Percentiles rank a stretch among this genome's conserved stretches.
Evolutionary conservation across 208 protist species (phyloP).

Genomic region (Wallacemonas sp.): DNA sequence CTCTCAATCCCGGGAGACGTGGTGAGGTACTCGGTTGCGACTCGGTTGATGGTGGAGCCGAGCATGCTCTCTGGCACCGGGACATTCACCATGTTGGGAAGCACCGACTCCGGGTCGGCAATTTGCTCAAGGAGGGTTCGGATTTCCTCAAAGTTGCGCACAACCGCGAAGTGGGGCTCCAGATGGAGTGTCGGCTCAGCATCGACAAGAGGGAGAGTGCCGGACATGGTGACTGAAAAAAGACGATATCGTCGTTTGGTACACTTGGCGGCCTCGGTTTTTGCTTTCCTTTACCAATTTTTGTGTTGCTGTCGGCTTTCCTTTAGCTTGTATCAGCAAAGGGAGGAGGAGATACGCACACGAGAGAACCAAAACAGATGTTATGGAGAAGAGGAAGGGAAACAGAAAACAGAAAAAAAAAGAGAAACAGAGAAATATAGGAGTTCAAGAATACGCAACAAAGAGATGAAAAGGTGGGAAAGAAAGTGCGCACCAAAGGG

Average conservation of each 20-base stretch:
- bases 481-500: not conserved
- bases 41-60: not conserved
- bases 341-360: not conserved
- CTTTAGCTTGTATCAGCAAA: not conserved
- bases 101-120: not conserved
- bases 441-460: not conserved
- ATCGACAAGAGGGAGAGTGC: not conserved
- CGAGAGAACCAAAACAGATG: not conserved
- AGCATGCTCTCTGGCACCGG: not conserved
- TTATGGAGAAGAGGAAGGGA: not conserved
- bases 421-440: not conserved
- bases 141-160: slow-evolving; percentile 28
- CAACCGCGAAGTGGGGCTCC: slow-evolving; percentile 27
- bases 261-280: too few species aligned
- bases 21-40: not conserved
- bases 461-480: slow-evolving; percentile 11
- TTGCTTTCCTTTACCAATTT: not conserved
- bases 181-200: slow-evolving; percentile 15
- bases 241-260: too few species aligned
- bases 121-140: slow-evolving; percentile 5
- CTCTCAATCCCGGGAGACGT: not conserved
- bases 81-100: slow-evolving; percentile 8
- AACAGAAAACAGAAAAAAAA: slow-evolving; percentile 10
- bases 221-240: not conserved
- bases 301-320: not conserved